Percentiles rank a stretch among this genome's conserved stretches.
phyloP scores from a whole-genome alignment of 352 stramenopile genomes.

The Pythium scleroteichum region DNA sequence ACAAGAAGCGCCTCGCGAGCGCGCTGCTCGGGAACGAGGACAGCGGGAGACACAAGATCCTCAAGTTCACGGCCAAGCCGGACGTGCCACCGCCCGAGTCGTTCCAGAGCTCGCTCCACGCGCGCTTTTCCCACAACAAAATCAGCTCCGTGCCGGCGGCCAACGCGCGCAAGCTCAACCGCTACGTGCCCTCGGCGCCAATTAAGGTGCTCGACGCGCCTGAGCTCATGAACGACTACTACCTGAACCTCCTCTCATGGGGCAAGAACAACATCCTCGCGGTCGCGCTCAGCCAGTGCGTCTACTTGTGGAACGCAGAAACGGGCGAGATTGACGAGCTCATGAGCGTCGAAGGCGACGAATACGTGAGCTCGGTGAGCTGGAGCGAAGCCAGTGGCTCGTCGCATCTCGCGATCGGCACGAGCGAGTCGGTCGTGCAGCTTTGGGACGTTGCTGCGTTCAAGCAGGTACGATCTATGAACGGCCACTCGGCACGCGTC shows the following conservation, averaged over 20 bases:
- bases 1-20: conserved; percentile 81
- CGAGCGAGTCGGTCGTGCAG: conserved; percentile 92
- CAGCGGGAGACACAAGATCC: conserved; percentile 91
- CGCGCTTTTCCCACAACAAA: conserved; percentile 96
- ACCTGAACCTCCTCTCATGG: conserved; percentile 99
- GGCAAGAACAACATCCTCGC: conserved; percentile 96
- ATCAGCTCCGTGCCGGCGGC: conserved; percentile 64
- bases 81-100: conserved; percentile 89
- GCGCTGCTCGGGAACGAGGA: conserved; percentile 79
- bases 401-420: conserved; percentile 94
- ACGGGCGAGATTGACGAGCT: conserved; percentile 96
- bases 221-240: conserved; percentile 99
- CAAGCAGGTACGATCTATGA: conserved; percentile 91
- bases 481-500: conserved; percentile 94
- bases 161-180: conserved; percentile 86
- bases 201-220: conserved; percentile 97
- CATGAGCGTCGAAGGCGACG: conserved; percentile 81
- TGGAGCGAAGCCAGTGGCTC: conserved; percentile 92
- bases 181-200: conserved; percentile 96
- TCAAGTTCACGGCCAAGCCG: conserved; percentile 98
- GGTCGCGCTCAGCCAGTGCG: conserved; percentile 95
- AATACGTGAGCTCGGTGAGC: conserved; percentile 97
- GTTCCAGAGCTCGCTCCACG: conserved; percentile 94
- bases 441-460: conserved; percentile 96
- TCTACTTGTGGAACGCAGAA: conserved; percentile 98